A percentile compares a stretch with the other conserved stretches of the same genome.
Conservation (phyloP, 1,284 basidiomycete genomes). For the Entoloma clypeatum region DNA sequence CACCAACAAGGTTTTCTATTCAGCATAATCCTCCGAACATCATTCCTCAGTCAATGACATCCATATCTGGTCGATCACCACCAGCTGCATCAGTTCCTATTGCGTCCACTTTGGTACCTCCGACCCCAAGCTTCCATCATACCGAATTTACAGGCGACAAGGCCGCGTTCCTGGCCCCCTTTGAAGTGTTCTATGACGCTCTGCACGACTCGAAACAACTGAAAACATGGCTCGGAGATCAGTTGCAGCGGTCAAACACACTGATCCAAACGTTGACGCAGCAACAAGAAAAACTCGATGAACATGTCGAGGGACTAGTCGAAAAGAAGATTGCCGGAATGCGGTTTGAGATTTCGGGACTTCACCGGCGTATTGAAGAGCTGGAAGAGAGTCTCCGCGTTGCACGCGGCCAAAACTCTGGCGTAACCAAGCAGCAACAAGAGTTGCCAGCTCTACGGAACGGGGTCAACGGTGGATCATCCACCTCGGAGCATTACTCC, state of each 20-base stretch:
- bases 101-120: conserved; percentile 56
- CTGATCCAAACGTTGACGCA: conserved; percentile 48
- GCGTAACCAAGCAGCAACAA: conserved; percentile 28
- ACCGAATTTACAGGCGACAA: conserved; percentile 61
- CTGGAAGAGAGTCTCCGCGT: conserved; percentile 50
- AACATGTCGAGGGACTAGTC: conserved; percentile 52
- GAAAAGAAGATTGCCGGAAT: conserved; percentile 53
- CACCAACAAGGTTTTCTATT: conserved; percentile 61
- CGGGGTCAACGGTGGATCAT: conserved; percentile 24
- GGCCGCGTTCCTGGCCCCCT: conserved; percentile 70
- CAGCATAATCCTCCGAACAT: conserved; percentile 30
- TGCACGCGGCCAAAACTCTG: conserved; percentile 30
- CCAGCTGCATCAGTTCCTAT: conserved; percentile 58
- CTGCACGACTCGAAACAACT: conserved; percentile 71
- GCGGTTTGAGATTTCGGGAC: conserved; percentile 51
- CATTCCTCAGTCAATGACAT: conserved; percentile 19
- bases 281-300: conserved; percentile 56
- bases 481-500: conserved; percentile 42
- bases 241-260: conserved; percentile 57
- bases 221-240: conserved; percentile 68
- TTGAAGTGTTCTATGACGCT: conserved; percentile 75
- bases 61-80: conserved; percentile 41
- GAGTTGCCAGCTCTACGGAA: conserved; percentile 36
- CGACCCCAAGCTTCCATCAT: conserved; percentile 61
- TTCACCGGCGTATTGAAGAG: conserved; percentile 55